phyloP scores from a whole-genome alignment of 2,329 filamentous ascomycete species.

The Ophiostoma populinum region DNA sequence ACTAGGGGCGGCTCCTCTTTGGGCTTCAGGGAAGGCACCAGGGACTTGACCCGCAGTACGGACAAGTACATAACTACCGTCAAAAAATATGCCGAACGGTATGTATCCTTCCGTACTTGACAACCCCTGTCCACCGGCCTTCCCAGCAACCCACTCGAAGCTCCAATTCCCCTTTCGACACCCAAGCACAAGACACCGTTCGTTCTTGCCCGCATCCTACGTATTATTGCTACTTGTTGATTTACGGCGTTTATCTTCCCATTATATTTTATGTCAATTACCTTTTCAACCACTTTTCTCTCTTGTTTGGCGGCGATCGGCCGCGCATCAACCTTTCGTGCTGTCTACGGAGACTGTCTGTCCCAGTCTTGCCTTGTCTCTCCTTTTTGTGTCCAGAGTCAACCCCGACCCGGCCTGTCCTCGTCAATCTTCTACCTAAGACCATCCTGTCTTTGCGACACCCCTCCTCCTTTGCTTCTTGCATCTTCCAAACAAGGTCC shows the following conservation, averaged over 20 bases:
- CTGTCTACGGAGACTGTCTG: too few relatives aligned
- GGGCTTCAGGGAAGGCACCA: background rate
- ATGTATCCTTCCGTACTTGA: slow-evolving; percentile 1
- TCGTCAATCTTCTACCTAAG: too few relatives aligned
- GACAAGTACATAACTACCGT: background rate
- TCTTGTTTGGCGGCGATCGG: slow-evolving; percentile 4
- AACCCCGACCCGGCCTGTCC: too few relatives aligned
- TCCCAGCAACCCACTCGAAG: slow-evolving; percentile 7
- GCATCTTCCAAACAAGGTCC: background rate
- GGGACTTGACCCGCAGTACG: background rate
- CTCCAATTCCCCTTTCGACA: slow-evolving; percentile 4
- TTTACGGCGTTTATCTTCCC: slow-evolving; percentile 2
- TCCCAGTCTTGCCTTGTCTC: too few relatives aligned
- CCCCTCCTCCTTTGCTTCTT: background rate
- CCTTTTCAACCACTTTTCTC: slow-evolving; percentile 1
- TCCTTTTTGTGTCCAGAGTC: too few relatives aligned
- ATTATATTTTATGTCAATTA: slow-evolving; percentile 1
- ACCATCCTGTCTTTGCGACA: background rate
- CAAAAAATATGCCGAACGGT: background rate
- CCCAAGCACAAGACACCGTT: background rate
- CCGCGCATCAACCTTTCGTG: background rate
- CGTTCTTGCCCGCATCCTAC: background rate
- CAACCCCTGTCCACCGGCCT: slow-evolving; percentile 1
- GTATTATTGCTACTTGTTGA: background rate
- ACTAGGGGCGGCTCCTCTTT: too few relatives aligned